Evolutionary conservation across 495 filamentous ascomycete species (phyloP), one percentile per base, ranked within the genome.

Genomic region (Parathielavia appendiculata): DNA sequence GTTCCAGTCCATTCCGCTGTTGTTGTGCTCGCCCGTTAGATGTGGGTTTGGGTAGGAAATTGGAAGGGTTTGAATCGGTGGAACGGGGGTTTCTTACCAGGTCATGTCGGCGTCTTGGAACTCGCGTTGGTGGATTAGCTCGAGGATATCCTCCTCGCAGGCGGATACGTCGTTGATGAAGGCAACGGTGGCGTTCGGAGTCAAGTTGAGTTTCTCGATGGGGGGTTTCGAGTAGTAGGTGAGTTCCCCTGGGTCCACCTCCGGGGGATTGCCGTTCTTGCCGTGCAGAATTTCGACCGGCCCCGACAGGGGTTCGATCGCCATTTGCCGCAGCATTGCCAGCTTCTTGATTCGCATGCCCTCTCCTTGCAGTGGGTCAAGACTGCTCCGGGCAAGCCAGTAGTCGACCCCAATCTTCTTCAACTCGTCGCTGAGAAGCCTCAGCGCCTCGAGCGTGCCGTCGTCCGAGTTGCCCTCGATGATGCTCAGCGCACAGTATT

Each of bases 91-190:
- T 30, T 30, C 26, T 30, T 30, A 30, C 26, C 80, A 83, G 6
- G 71, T 72, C 76, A 81, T 79, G 63, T 80, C 70, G 16, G 80
- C 80, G 12, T 63, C 53, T 13, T 77, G 79, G 13, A 40, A 57
- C 2, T 17, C 34, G 19, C 70, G 71, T 56, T 81, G 77, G 53
- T 79, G 76, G 2, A 76, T 55, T 0, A 83, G 58, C 61, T 83
- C 79, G 16, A 81, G 72, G 23, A 81, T 74, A 64, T 82, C 79
- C 48, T 81, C 74, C 11, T 67, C 51, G 61, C 79, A 82, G 17
- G 72, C 38, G 34, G 70, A 69, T 16, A 83, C 71, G 54, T 80
- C 78, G 57, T 81, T 78, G 45, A 79, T 14, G 66, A 81, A 82
- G 34, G 80, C 57, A 10, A 82, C 63, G 0, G 75, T 73, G 14